Evolutionary conservation across 2,329 filamentous ascomycete species (phyloP).

Genomic region (Aspergillus floridensis): DNA sequence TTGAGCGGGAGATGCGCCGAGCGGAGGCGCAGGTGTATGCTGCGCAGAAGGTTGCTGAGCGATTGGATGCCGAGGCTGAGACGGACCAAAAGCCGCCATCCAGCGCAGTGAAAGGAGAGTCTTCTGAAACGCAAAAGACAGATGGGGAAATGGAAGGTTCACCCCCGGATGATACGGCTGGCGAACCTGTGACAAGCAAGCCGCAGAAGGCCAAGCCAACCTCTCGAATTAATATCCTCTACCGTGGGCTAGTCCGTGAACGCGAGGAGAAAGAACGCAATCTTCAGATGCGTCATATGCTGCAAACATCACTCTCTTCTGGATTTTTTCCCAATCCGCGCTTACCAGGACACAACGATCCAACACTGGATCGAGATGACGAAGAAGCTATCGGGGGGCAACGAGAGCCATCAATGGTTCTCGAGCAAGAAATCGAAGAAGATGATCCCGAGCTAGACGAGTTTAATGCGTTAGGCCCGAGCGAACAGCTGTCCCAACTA

Average conservation of each 20-base stretch:
- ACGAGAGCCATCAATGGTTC: constrained; percentile 38
- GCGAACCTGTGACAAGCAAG: constrained; percentile 4
- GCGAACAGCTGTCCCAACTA: constrained; percentile 65
- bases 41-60: constrained; percentile 80
- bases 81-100: constrained; percentile 16
- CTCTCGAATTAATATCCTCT: constrained; percentile 72
- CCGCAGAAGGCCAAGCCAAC: constrained; percentile 49
- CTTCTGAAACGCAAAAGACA: constrained; percentile 13
- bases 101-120: constrained; percentile 11
- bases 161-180: constrained; percentile 3
- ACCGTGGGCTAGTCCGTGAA: constrained; percentile 69
- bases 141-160: constrained; percentile 8
- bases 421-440: constrained; percentile 60
- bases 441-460: constrained; percentile 77
- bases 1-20: constrained; percentile 66
- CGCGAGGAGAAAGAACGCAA: constrained; percentile 59
- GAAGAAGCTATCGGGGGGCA: constrained; percentile 64
- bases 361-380: constrained; percentile 70
- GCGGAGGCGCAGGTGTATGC: constrained; percentile 68
- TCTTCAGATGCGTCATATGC: constrained; percentile 30
- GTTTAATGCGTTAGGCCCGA: constrained; percentile 68
- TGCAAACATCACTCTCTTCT: constrained; percentile 34
- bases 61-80: constrained; percentile 61
- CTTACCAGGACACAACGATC: constrained; percentile 66
- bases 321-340: constrained; percentile 37